These are phyloP conservation scores for Pseudogymnoascus sp. DNA, from an alignment of 2,329 filamentous ascomycete species.

Conservation along the genomic window DNA sequence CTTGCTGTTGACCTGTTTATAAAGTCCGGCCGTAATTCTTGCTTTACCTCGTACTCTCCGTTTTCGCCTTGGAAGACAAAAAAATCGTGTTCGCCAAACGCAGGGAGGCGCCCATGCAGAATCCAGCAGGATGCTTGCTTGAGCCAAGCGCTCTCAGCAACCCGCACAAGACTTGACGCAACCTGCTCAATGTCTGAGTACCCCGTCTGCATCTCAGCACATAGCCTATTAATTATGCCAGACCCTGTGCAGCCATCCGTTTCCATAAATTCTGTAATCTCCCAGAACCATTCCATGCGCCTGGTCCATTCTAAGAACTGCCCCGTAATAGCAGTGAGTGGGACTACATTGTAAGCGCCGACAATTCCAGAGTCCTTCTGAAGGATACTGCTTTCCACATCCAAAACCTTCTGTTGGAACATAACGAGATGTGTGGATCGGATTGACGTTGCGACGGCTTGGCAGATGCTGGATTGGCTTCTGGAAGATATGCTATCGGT, in stretches of 20 bases:
- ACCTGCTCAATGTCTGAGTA: slow-evolving; percentile 79
- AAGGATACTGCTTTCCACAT: slow-evolving; percentile 74
- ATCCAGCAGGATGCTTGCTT: slow-evolving; percentile 87
- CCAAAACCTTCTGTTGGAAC: slow-evolving; percentile 77
- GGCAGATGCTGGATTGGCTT: slow-evolving; percentile 76
- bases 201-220: slow-evolving; percentile 73
- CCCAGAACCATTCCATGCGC: slow-evolving; percentile 79
- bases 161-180: slow-evolving; percentile 60
- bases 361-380: slow-evolving; percentile 70
- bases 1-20: slow-evolving; percentile 65
- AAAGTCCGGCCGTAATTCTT: slow-evolving; percentile 65
- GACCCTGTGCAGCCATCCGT: slow-evolving; percentile 53
- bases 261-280: slow-evolving; percentile 61
- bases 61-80: slow-evolving; percentile 53
- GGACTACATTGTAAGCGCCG: slow-evolving; percentile 88
- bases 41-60: slow-evolving; percentile 50
- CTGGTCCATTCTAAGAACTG: slow-evolving; percentile 85
- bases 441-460: slow-evolving; percentile 76
- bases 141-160: slow-evolving; percentile 86
- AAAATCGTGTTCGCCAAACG: slow-evolving; percentile 74
- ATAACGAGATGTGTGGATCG: slow-evolving; percentile 63
- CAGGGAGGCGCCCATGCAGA: slow-evolving; percentile 75
- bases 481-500: slow-evolving; percentile 58
- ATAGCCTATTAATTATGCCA: slow-evolving; percentile 66
- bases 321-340: slow-evolving; percentile 72